Evolutionary conservation across 2,329 filamentous ascomycete species (phyloP).

Genomic region (Fusarium armeniacum): DNA sequence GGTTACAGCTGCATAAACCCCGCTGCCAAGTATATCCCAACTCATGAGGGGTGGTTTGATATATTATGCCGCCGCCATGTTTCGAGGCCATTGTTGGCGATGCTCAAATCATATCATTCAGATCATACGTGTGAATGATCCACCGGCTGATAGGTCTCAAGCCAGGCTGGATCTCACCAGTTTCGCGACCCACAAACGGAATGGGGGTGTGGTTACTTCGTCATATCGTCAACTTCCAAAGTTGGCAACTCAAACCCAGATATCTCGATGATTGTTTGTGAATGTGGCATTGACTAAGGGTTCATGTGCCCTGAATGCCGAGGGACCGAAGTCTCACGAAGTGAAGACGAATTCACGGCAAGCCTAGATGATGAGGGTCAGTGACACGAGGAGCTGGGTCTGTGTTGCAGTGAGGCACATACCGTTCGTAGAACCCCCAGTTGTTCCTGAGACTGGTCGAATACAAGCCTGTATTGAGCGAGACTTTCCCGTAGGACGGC

Average conservation of each 20-base stretch:
- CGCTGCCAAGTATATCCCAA: conserved; percentile 40
- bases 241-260: conserved; percentile 35
- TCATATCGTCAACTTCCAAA: conserved; percentile 38
- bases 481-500: conserved; percentile 86
- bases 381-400: conserved; percentile 20
- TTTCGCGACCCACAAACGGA: conserved; percentile 37
- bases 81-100: conserved; percentile 44
- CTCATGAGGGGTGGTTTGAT: conserved; percentile 44
- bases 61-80: conserved; percentile 46
- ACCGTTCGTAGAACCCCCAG: conserved; percentile 76
- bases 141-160: conserved; percentile 44
- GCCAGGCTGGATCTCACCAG: conserved; percentile 35
- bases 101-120: conserved; percentile 48
- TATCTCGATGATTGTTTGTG: conserved; percentile 33
- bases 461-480: conserved; percentile 88
- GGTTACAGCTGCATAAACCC: conserved; percentile 34
- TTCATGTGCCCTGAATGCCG: conserved; percentile 44
- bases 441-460: conserved; percentile 82
- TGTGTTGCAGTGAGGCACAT: conserved; percentile 53
- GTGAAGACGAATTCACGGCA: conserved; percentile 57
- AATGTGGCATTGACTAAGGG: conserved; percentile 49
- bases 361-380: conserved; percentile 50
- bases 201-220: conserved; percentile 37
- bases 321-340: conserved; percentile 23
- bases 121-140: conserved; percentile 47